Base-by-base conservation (phyloP, 2,329 filamentous ascomycete species). In the Fonsecaea erecta region DNA sequence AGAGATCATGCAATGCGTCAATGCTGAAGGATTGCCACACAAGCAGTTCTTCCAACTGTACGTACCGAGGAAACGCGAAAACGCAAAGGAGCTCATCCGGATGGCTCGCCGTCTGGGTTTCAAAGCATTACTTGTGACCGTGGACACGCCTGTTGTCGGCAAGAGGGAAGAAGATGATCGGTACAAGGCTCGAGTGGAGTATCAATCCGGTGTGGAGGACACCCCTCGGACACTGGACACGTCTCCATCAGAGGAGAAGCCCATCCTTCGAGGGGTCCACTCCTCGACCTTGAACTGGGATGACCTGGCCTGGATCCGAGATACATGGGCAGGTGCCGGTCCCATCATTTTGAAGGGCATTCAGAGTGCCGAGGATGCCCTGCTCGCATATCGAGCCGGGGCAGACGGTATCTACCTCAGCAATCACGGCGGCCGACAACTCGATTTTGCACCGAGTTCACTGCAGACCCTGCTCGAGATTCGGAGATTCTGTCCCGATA, bases 161-260 rank as follows among this genome's bases (percentile, higher is more conserved):
- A 82, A 86, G 69, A 82, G 85, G 18, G 85, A 87, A 67, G 84
- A 83, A 1, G 85, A 87, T 65, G 84, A 86, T 70, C 80, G 84
- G 2, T 78, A 84, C 30, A 80, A 81, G 32, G 79, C 79, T 1
- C 79, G 80, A 32, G 77, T 80, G 11, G 65, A 34, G 30, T 46
- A 43, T 12, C 43, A 55, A 21, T 46, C 54, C 12, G 67, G 64
- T 4, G 54, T 56, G 16, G 46, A 12, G 64, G 78, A 2, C 75
- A 76, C 11, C 76, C 63, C 60, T 28, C 65, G 61, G 75, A 67
- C 4, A 79, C 75, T 2, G 75, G 74, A 52, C 82, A 80, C 48
- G 82, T 84, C 57, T 14, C 26, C 32, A 30, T 30, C 71, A 81
- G 80, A 63, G 81, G 84, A 63, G 82, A 83, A 0, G 82, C 12